Percentiles rank a stretch among this genome's conserved stretches.
phyloP scores from a whole-genome alignment of 352 stramenopile species.

The Globisporangium recalcitrans region DNA sequence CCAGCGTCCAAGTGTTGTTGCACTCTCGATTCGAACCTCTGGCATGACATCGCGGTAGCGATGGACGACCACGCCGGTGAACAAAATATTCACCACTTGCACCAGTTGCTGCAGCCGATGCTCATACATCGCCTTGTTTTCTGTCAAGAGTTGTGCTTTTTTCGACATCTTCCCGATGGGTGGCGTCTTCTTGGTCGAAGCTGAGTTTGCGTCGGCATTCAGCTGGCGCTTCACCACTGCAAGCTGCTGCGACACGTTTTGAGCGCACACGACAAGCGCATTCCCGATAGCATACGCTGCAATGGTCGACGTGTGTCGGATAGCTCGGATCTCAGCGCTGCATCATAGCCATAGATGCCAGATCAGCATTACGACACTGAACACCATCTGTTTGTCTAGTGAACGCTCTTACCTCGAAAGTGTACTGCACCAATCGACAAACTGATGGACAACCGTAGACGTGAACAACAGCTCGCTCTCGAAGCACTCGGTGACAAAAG shows the following conservation, averaged over 20 bases:
- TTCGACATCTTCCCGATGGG: slow-evolving; percentile 24
- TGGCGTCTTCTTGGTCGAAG: slow-evolving; percentile 18
- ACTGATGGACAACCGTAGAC: slow-evolving; percentile 48
- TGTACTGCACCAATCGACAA: slow-evolving; percentile 79
- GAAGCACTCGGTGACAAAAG: slow-evolving; percentile 69
- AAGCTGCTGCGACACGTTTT: slow-evolving; percentile 55
- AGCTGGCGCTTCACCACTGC: slow-evolving; percentile 66
- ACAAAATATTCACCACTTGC: slow-evolving; percentile 58
- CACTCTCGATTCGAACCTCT: slow-evolving; percentile 81
- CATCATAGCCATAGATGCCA: slow-evolving; percentile 8
- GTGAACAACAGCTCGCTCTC: slow-evolving; percentile 82
- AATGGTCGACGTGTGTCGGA: slow-evolving; percentile 77
- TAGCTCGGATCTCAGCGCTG: slow-evolving; percentile 76
- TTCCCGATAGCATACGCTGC: slow-evolving; percentile 61
- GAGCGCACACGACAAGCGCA: slow-evolving; percentile 49
- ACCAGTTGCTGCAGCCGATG: slow-evolving; percentile 50
- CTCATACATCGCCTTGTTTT: slow-evolving; percentile 70
- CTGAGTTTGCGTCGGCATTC: slow-evolving; percentile 38
- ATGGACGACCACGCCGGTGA: slow-evolving; percentile 75
- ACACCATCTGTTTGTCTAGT: neutral
- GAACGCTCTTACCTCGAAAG: slow-evolving; percentile 50
- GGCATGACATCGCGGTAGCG: slow-evolving; percentile 92
- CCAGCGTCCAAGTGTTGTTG: slow-evolving; percentile 82
- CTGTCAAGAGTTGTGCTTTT: slow-evolving; percentile 51
- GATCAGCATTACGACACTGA: neutral